A percentile compares a stretch with the other conserved stretches of the same genome.
These are phyloP conservation scores for Vicia faba DNA, from an alignment of 306 rosid species.

Conservation along the genomic window DNA sequence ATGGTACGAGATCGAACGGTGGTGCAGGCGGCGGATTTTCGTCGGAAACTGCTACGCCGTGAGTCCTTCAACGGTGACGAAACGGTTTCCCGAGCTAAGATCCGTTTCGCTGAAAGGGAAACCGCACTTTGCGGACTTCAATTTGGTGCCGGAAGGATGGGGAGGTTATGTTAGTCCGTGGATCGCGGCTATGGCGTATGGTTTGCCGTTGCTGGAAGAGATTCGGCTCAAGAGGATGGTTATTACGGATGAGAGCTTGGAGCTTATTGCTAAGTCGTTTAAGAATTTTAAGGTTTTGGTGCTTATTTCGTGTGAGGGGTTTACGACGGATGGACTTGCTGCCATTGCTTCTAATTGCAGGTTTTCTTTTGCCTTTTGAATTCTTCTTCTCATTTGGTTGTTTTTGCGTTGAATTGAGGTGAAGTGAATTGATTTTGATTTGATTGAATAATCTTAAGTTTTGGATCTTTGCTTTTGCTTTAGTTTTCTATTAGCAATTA, in stretches of 20 bases:
- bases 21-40: conserved; percentile 79
- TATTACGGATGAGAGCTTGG: conserved; percentile 73
- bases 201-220: conserved; percentile 81
- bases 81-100: conserved; percentile 86
- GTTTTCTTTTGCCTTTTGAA: conserved; percentile 18
- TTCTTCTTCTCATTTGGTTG: neutral
- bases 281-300: conserved; percentile 80
- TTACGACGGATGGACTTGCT: conserved; percentile 81
- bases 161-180: conserved; percentile 76
- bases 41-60: conserved; percentile 93
- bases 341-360: conserved; percentile 97
- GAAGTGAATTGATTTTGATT: neutral
- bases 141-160: conserved; percentile 92
- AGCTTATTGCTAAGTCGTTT: conserved; percentile 75
- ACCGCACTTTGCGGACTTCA: conserved; percentile 96
- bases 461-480: conserved; percentile 38
- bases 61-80: conserved; percentile 61
- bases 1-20: conserved; percentile 93
- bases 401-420: neutral
- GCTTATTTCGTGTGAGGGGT: conserved; percentile 82
- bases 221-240: conserved; percentile 95
- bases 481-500: neutral
- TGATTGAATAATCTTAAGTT: neutral
- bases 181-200: conserved; percentile 75
- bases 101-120: conserved; percentile 83